Evolutionary conservation across 192 early-diverging fungal genomes (phyloP).

Genomic region (Spizellomyces punctatus): DNA sequence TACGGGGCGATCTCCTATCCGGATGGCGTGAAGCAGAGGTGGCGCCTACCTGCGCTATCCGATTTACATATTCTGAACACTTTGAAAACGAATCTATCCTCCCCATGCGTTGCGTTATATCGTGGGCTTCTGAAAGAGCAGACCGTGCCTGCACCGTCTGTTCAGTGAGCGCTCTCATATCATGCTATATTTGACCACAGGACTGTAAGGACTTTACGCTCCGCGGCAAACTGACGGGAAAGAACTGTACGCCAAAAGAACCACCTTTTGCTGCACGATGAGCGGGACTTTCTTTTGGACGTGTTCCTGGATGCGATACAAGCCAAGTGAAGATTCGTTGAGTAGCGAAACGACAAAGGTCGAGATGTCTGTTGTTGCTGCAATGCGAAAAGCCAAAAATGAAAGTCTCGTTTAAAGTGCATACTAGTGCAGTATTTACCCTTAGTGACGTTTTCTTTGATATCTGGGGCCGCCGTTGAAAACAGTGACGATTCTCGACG

Average conservation of each 20-base stretch:
- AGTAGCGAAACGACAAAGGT: constrained; percentile 8
- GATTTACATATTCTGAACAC: not conserved
- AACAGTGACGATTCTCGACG: too few relatives aligned
- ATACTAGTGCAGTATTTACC: not conserved
- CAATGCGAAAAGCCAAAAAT: not conserved
- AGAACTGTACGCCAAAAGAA: not conserved
- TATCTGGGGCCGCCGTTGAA: not conserved
- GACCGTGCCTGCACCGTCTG: not conserved
- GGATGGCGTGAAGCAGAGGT: too few relatives aligned
- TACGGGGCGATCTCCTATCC: too few relatives aligned
- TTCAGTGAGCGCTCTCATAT: not conserved
- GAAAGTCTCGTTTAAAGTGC: not conserved
- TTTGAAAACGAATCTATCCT: not conserved
- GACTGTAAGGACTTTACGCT: not conserved
- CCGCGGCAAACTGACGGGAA: not conserved
- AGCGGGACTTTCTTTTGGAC: constrained; percentile 40
- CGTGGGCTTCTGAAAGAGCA: not conserved
- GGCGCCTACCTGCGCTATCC: not conserved
- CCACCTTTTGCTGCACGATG: constrained; percentile 36
- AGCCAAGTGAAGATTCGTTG: constrained; percentile 44
- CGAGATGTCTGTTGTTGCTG: constrained; percentile 20
- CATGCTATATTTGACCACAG: not conserved
- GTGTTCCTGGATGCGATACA: constrained; percentile 51
- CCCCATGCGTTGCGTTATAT: not conserved
- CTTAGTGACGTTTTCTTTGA: constrained; percentile 2